Base-by-base conservation (phyloP, 1,139 yeast genomes). In the Kurtzmaniella quercitrusa region DNA sequence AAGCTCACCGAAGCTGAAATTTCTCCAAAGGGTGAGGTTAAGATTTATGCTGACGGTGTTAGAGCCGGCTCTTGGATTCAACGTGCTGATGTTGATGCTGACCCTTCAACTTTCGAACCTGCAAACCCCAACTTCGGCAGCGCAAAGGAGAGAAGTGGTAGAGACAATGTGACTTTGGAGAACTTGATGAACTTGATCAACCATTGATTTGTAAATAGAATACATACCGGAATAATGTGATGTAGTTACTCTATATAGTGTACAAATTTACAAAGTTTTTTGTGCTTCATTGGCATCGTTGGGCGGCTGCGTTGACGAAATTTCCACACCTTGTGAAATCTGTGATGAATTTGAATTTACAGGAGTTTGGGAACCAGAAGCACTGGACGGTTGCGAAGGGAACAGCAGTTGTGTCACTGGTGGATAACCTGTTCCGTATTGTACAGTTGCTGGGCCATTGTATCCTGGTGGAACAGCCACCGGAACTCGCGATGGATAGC, bases 31-130 rank as follows among this genome's bases (percentile, higher is more conserved):
- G 78, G 77, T 35, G 56, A 63, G 21, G 63, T 71, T 30, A 68
- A 63, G 49, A 48, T 72, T 39, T 63, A 60, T 42, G 74, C 72
- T 3, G 71, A 68, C 44, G 74, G 73, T 43, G 66, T 70, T 37
- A 65, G 61, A 51, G 63, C 61, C 9, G 76, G 76, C 35, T 53
- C 60, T 14, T 71, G 76, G 76, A 61, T 66, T 65, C 63, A 61
- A 46, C 53, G 59, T 43, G 50, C 56, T 12, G 48, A 50, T 33
- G 49, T 50, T 36, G 55, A 55, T 21, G 46, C 50, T 38, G 59
- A 56, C 23, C 53, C 56, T 43, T 47, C 54, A 18, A 51, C 52
- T 38, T 65, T 63, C 48, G 54, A 58, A 36, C 65, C 71, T 5
- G 52, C 68, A 17, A 63, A 61, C 45, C 65, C 70, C 7, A 55